Conservation (phyloP, 2,329 filamentous ascomycete genomes). For the Fusarium sp. region DNA sequence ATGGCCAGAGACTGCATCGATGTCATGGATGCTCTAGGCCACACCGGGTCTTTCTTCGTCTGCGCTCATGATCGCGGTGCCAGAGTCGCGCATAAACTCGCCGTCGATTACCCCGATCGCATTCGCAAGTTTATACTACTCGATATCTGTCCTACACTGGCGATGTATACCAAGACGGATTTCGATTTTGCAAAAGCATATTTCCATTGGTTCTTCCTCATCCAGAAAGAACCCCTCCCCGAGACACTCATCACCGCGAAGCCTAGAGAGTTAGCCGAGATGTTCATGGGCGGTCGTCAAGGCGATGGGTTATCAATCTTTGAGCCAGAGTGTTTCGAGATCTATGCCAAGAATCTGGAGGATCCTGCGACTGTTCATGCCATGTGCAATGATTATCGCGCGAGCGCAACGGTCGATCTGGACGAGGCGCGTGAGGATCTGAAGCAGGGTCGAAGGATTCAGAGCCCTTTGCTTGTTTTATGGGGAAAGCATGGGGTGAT, state of each 20-base stretch:
- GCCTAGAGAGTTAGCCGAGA: constrained; percentile 52
- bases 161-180: constrained; percentile 59
- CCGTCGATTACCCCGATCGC: constrained; percentile 55
- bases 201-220: constrained; percentile 69
- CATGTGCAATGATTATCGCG: constrained; percentile 66
- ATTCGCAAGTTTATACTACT: constrained; percentile 56
- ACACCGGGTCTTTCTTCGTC: constrained; percentile 53
- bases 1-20: constrained; percentile 59
- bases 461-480: constrained; percentile 57
- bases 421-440: constrained; percentile 59
- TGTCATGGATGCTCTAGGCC: constrained; percentile 56
- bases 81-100: constrained; percentile 63
- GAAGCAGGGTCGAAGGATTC: constrained; percentile 53
- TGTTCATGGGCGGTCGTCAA: constrained; percentile 54
- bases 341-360: constrained; percentile 54
- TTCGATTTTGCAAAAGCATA: constrained; percentile 58
- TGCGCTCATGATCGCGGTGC: constrained; percentile 68
- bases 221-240: constrained; percentile 61
- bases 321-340: constrained; percentile 46
- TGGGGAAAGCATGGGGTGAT: constrained; percentile 61
- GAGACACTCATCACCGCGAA: constrained; percentile 56
- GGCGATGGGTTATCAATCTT: constrained; percentile 49
- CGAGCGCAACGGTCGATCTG: constrained; percentile 61
- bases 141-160: constrained; percentile 64
- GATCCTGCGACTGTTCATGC: constrained; percentile 55